A percentile compares a stretch with the other conserved stretches of the same genome.
These are phyloP conservation scores for Tolypocladium tropicale DNA, from an alignment of 2,329 filamentous ascomycete species.

Conservation along the genomic window DNA sequence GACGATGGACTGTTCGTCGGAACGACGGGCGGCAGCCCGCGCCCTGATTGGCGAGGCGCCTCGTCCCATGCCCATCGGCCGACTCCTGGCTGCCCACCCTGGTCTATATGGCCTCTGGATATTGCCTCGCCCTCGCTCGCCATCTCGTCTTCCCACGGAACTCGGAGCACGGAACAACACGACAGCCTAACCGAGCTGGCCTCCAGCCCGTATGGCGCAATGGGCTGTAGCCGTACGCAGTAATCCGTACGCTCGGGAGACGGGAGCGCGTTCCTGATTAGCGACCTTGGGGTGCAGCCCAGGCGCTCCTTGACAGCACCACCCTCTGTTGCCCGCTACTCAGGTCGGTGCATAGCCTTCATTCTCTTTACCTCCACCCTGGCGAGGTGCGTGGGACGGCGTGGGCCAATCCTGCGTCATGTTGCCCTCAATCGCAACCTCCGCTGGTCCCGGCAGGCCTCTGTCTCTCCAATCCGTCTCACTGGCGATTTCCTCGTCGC, in stretches of 20 bases:
- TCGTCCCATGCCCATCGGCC: background rate
- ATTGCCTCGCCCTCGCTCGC: background rate
- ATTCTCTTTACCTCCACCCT: background rate
- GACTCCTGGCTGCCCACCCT: background rate
- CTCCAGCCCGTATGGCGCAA: background rate
- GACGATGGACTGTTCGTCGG: background rate
- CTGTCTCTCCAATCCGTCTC: background rate
- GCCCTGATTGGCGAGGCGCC: background rate
- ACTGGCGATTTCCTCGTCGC: background rate
- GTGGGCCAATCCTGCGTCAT: background rate
- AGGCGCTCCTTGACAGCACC: background rate
- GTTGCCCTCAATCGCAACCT: background rate
- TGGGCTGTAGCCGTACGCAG: background rate
- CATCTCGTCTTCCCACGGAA: background rate
- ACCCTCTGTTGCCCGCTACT: background rate
- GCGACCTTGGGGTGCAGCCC: conserved; percentile 1
- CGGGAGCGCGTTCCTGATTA: too few species aligned
- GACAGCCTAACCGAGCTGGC: background rate
- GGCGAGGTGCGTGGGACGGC: background rate
- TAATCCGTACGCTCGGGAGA: background rate
- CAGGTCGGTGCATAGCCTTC: background rate
- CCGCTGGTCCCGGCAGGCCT: background rate
- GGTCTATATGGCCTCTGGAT: background rate
- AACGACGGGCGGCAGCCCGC: background rate
- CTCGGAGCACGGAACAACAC: background rate